phyloP scores from a whole-genome alignment of 768 basidiomycete genomes.

The Mycena amicta region DNA sequence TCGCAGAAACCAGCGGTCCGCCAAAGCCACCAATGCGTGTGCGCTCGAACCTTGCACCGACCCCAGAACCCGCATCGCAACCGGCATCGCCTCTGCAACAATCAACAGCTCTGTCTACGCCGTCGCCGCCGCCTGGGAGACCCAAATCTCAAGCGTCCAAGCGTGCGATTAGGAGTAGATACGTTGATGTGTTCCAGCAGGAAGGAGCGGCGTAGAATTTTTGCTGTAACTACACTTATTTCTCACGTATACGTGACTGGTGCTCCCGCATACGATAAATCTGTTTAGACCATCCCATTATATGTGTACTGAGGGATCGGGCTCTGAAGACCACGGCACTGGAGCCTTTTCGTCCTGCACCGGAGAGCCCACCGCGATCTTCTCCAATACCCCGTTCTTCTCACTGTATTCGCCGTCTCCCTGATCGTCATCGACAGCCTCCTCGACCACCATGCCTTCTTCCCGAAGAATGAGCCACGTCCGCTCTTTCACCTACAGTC shows the following conservation, averaged over 20 bases:
- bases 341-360: conserved; percentile 10
- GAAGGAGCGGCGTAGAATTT: conserved; percentile 30
- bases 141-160: conserved; percentile 68
- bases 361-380: conserved; percentile 26
- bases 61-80: conserved; percentile 46
- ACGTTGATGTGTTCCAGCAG: conserved; percentile 89
- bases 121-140: conserved; percentile 54
- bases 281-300: too few species aligned
- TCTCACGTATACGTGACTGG: not conserved
- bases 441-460: conserved; percentile 70
- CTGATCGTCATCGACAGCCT: conserved; percentile 43
- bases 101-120: conserved; percentile 26
- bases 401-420: conserved; percentile 40
- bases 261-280: too few species aligned
- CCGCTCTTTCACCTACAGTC: conserved; percentile 55
- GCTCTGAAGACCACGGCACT: conserved; percentile 7
- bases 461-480: conserved; percentile 61
- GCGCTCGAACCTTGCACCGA: conserved; percentile 67
- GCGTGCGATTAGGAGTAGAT: conserved; percentile 78
- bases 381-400: conserved; percentile 45
- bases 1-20: conserved; percentile 53
- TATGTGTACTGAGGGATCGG: too few species aligned
- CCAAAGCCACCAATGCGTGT: conserved; percentile 58
- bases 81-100: too few species aligned
- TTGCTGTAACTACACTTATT: not conserved